These are phyloP conservation scores for Diplodia corticola DNA, from an alignment of 2,329 filamentous ascomycete species.

Conservation along the genomic window DNA sequence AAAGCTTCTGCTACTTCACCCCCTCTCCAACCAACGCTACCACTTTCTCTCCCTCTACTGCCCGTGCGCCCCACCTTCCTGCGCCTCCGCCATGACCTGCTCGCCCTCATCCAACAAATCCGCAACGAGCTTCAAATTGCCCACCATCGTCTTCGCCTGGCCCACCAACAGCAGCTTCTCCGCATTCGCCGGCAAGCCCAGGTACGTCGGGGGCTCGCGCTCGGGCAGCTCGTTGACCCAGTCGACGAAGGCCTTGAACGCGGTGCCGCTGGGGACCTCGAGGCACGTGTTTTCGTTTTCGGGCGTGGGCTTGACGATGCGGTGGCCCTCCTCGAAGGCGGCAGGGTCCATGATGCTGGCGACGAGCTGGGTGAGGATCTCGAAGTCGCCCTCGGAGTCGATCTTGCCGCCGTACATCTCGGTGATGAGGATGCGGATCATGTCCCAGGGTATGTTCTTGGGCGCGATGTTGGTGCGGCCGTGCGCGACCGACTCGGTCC, in stretches of 20 bases:
- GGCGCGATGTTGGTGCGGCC: conserved; percentile 91
- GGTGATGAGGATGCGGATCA: conserved; percentile 84
- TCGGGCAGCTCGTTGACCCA: conserved; percentile 94
- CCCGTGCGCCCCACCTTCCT: background rate
- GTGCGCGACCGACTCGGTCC: conserved; percentile 80
- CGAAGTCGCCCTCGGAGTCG: conserved; percentile 84
- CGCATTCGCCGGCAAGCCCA: conserved; percentile 90
- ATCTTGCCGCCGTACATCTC: conserved; percentile 99
- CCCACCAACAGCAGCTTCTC: conserved; percentile 93
- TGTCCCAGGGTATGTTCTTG: conserved; percentile 92
- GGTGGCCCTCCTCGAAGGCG: conserved; percentile 91
- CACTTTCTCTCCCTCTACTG: background rate
- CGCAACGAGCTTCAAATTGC: conserved; percentile 79
- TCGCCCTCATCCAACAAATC: conserved; percentile 92
- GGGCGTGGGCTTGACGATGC: conserved; percentile 69
- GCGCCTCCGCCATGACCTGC: conserved; percentile 72
- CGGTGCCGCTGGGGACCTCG: conserved; percentile 75
- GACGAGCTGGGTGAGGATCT: conserved; percentile 71
- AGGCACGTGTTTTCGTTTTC: conserved; percentile 48
- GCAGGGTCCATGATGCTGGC: conserved; percentile 76
- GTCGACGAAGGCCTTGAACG: conserved; percentile 78
- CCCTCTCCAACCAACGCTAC: background rate
- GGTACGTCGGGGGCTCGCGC: conserved; percentile 91
- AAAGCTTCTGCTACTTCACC: background rate
- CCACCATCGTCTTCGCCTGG: conserved; percentile 80